Evolutionary conservation across 805 yeast genomes (phyloP), one percentile per base, ranked within the genome.

Genomic region (Starmerella khaoyaiensis): DNA sequence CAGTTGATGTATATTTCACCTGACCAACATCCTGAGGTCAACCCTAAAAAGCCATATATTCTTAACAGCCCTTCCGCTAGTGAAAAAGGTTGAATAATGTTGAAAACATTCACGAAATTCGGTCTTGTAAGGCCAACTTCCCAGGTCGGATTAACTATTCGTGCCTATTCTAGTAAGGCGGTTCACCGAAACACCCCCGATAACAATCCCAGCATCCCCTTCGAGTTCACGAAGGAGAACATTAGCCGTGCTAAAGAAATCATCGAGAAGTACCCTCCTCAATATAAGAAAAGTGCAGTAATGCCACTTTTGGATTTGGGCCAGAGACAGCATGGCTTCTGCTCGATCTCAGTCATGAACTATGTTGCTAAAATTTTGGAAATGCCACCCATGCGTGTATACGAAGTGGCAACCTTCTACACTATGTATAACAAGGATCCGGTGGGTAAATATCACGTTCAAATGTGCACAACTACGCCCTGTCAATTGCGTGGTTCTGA

Each of bases 371-470:
- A 76, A 59, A 52, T 77, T 54, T 67, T 80, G 52, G 87, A 79
- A 52, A 78, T 82, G 76, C 94, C 94, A 21, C 93, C 93, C 42
- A 81, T 81, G 94, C 72, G 94, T 62, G 94, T 81, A 21, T 81
- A 81, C 59, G 93, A 81, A 59, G 94, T 81, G 46, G 94, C 94
- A 22, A 79, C 93, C 28, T 81, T 81, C 64, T 81, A 81, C 63
- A 81, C 94, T 50, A 82, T 81, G 94, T 81, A 76, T 65, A 79
- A 79, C 63, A 72, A 90, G 58, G 67, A 70, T 47, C 93, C 93
- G 34, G 74, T 82, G 71, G 93, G 93, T 42, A 79, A 80, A 55
- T 79, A 71, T 57, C 79, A 79, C 56, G 62, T 81, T 38, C 93
- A 81, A 58, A 76, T 82, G 28, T 81, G 94, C 62, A 82, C 94